Evolutionary conservation across 2,329 filamentous ascomycete species (phyloP).

Genomic region (Beauveria pseudobassiana): DNA sequence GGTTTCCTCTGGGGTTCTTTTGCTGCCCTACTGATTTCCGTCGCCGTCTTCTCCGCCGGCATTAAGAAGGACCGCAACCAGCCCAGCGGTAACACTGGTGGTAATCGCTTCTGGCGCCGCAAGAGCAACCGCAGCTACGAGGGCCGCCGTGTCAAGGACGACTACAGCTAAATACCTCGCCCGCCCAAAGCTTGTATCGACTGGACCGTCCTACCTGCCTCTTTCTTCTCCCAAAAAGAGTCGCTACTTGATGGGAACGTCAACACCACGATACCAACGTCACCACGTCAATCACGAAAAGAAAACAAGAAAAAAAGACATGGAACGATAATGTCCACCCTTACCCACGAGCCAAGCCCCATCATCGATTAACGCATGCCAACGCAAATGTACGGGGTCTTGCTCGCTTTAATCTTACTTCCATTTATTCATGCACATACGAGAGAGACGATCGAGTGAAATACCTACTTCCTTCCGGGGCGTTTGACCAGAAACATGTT

Average conservation of each 20-base stretch:
- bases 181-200: slow-evolving; percentile 1
- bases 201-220: not conserved
- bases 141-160: slow-evolving; percentile 59
- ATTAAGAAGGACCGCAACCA: slow-evolving; percentile 36
- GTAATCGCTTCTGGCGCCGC: slow-evolving; percentile 24
- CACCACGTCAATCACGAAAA: not conserved
- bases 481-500: slow-evolving; percentile 5
- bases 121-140: slow-evolving; percentile 33
- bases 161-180: slow-evolving; percentile 45
- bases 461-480: slow-evolving; percentile 9
- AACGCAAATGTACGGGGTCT: not conserved
- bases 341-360: not conserved
- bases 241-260: not conserved
- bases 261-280: slow-evolving; percentile 3
- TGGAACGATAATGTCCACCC: slow-evolving; percentile 4
- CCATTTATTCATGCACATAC: slow-evolving; percentile 10
- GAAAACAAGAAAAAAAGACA: not conserved
- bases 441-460: slow-evolving; percentile 2
- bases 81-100: slow-evolving; percentile 20
- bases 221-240: not conserved
- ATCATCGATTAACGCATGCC: not conserved
- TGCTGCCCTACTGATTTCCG: slow-evolving; percentile 57
- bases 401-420: slow-evolving; percentile 1
- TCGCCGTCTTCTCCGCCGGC: slow-evolving; percentile 59
- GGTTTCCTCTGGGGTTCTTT: slow-evolving; percentile 72